A percentile compares a stretch with the other conserved stretches of the same genome.
These are phyloP conservation scores for Dalbergia oliveri DNA, from an alignment of 306 rosid species.

Conservation along the genomic window DNA sequence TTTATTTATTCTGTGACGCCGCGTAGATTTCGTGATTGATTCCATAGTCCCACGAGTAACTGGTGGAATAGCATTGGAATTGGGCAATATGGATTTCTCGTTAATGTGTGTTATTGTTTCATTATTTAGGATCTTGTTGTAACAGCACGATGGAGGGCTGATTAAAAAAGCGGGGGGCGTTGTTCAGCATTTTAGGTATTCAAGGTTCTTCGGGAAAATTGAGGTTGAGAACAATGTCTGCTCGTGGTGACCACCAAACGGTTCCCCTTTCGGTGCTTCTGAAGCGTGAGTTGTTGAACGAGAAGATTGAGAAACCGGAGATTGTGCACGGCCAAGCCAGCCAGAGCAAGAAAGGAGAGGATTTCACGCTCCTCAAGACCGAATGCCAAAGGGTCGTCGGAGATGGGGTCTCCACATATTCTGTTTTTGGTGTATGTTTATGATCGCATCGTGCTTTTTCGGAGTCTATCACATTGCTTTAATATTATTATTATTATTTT, in stretches of 20 bases:
- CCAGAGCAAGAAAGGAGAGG: conserved; percentile 95
- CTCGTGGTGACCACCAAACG: conserved; percentile 69
- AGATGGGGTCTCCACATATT: conserved; percentile 87
- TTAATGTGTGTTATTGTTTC: conserved; percentile 10
- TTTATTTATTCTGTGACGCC: background rate
- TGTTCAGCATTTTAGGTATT: conserved; percentile 37
- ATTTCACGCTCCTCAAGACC: conserved; percentile 74
- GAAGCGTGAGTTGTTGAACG: conserved; percentile 81
- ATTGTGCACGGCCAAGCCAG: conserved; percentile 71
- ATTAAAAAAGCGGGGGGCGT: conserved; percentile 38
- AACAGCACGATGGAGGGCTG: conserved; percentile 46
- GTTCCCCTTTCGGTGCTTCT: conserved; percentile 84
- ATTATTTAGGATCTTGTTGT: conserved; percentile 53
- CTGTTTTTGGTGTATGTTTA: conserved; percentile 78
- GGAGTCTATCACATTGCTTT: background rate
- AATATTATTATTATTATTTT: background rate
- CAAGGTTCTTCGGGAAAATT: conserved; percentile 18
- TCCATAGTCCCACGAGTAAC: background rate
- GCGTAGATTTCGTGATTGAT: background rate
- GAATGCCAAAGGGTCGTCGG: conserved; percentile 83
- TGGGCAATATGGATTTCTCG: background rate
- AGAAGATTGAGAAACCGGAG: conserved; percentile 84
- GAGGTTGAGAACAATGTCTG: conserved; percentile 66
- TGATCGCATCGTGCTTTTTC: background rate
- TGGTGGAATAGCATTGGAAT: conserved; percentile 36